Conservation (phyloP, 352 stramenopile genomes). For the Aphanomyces invadans region DNA sequence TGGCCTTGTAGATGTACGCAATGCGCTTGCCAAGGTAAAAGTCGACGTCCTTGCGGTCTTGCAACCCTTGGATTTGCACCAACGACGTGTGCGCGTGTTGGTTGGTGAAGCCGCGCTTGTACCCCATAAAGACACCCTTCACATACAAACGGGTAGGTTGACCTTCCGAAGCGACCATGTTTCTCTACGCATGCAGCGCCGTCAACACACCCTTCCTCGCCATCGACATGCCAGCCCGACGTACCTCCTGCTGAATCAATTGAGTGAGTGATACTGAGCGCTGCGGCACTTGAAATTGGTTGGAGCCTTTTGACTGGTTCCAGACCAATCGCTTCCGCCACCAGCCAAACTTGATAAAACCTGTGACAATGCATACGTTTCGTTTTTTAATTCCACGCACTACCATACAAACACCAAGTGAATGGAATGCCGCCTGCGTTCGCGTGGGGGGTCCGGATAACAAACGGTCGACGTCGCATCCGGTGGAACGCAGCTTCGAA, state of each 20-base stretch:
- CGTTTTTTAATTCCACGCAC: neutral
- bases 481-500: no score
- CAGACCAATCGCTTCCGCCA: slow-evolving; percentile 23
- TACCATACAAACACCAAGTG: neutral
- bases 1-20: slow-evolving; percentile 99
- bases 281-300: neutral
- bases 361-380: slow-evolving; percentile 1
- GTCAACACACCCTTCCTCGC: no score
- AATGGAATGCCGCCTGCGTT: neutral
- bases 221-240: no score
- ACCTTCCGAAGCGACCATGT: slow-evolving; percentile 86
- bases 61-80: slow-evolving; percentile 98
- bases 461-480: neutral
- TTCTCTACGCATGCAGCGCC: slow-evolving; percentile 59
- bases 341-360: slow-evolving; percentile 22
- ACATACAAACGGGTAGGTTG: slow-evolving; percentile 96
- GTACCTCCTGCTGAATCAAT: slow-evolving; percentile 27
- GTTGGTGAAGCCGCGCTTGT: slow-evolving; percentile 96
- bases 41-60: slow-evolving; percentile 96
- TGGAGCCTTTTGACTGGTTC: slow-evolving; percentile 22
- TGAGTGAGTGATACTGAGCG: slow-evolving; percentile 26
- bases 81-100: slow-evolving; percentile 98
- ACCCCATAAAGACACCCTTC: slow-evolving; percentile 98
- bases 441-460: no score
- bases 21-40: slow-evolving; percentile 99